phyloP scores from a whole-genome alignment of 2,329 filamentous ascomycete species.

The Rosellinia necatrix region DNA sequence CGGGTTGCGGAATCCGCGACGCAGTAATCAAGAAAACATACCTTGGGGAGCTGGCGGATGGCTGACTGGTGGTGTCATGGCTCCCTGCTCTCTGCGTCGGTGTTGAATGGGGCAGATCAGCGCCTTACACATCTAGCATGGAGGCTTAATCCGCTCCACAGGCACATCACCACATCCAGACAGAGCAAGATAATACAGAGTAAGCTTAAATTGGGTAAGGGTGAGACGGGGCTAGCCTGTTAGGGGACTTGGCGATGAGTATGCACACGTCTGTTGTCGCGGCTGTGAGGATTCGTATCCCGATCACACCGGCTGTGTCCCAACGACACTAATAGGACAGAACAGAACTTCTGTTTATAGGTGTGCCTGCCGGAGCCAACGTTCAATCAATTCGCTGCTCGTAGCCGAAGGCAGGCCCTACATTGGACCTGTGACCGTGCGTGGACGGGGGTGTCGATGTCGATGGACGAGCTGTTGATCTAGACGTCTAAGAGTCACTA shows the following conservation, averaged over 20 bases:
- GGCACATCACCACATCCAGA: no score
- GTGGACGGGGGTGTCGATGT: background rate
- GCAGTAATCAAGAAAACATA: constrained; percentile 2
- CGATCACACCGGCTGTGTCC: no score
- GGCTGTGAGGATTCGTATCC: constrained; percentile 11
- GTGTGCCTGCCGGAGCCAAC: no score
- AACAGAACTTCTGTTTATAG: no score
- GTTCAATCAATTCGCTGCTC: no score
- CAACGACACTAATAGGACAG: no score
- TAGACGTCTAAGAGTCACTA: no score
- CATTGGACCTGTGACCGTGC: no score
- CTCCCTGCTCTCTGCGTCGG: background rate
- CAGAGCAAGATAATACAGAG: no score
- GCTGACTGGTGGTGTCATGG: constrained; percentile 11
- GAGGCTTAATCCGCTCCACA: constrained; percentile 12
- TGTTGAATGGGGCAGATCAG: constrained; percentile 3
- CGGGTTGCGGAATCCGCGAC: background rate
- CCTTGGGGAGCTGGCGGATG: background rate
- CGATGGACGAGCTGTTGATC: no score
- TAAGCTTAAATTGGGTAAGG: constrained; percentile 24
- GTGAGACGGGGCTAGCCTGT: constrained; percentile 2
- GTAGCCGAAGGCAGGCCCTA: background rate
- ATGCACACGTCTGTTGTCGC: background rate
- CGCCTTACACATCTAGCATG: constrained; percentile 9
- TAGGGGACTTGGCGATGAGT: constrained; percentile 10